phyloP scores from a whole-genome alignment of 306 rosid genomes.

The Sicyos edulis region DNA sequence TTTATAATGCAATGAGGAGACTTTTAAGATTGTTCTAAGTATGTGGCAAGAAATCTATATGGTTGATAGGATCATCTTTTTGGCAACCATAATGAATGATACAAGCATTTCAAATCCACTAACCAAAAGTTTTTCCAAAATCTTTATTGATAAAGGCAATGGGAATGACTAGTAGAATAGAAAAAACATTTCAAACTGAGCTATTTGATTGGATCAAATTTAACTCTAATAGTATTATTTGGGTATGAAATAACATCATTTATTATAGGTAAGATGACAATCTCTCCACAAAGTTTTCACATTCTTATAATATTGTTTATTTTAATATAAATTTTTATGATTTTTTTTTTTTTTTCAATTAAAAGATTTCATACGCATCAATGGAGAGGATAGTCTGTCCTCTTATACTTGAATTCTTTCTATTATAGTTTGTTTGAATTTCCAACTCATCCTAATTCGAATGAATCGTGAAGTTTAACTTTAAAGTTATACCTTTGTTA shows the following conservation, averaged over 20 bases:
- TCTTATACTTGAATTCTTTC: no score
- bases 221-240: background rate
- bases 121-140: background rate
- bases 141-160: background rate
- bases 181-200: no score
- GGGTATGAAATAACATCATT: background rate
- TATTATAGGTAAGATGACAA: background rate
- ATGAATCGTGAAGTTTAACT: background rate
- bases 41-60: background rate
- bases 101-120: background rate
- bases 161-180: no score
- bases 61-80: background rate
- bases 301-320: no score
- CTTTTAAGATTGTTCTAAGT: background rate
- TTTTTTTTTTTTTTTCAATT: no score
- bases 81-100: constrained; percentile 5
- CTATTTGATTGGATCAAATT: no score
- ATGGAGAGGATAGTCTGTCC: no score
- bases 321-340: no score
- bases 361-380: no score
- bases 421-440: no score
- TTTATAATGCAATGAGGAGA: constrained; percentile 8
- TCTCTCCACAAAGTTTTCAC: no score
- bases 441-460: background rate
- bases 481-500: background rate